These are phyloP conservation scores for Myrica gale DNA, from an alignment of 306 rosid genomes.

Conservation along the genomic window DNA sequence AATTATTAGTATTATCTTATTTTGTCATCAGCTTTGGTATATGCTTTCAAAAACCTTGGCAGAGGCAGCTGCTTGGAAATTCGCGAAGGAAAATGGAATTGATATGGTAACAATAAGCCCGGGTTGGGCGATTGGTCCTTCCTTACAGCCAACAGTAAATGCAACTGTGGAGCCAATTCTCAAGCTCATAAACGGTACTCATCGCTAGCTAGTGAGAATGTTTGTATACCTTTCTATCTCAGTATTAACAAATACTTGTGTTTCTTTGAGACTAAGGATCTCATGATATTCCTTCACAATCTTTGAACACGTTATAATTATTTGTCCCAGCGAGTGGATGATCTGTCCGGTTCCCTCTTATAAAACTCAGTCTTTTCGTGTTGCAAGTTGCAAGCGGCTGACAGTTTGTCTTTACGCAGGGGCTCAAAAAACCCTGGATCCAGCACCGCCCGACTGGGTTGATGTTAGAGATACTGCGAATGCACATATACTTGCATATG, in stretches of 20 bases:
- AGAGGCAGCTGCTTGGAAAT: slow-evolving; percentile 81
- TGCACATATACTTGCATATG: slow-evolving; percentile 16
- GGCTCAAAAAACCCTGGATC: background rate
- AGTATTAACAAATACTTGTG: no score
- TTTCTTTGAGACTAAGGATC: no score
- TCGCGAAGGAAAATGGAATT: slow-evolving; percentile 60
- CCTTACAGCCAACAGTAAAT: slow-evolving; percentile 62
- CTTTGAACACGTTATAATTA: background rate
- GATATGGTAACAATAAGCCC: slow-evolving; percentile 76
- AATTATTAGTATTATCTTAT: background rate
- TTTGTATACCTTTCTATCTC: no score
- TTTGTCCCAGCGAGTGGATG: background rate
- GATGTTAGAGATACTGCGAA: slow-evolving; percentile 31
- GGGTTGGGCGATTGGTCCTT: slow-evolving; percentile 64
- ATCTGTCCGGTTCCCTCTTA: background rate
- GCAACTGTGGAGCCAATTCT: slow-evolving; percentile 25
- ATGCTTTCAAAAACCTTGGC: slow-evolving; percentile 22
- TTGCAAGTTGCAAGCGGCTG: background rate
- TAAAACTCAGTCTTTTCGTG: background rate
- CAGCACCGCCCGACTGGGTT: background rate
- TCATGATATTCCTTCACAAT: background rate
- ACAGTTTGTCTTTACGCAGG: slow-evolving; percentile 7
- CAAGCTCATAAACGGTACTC: slow-evolving; percentile 57
- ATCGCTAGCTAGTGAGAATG: background rate
- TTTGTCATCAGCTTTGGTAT: slow-evolving; percentile 70